Conservation (phyloP, 1,284 basidiomycete genomes). For the Tilletia setariae region DNA sequence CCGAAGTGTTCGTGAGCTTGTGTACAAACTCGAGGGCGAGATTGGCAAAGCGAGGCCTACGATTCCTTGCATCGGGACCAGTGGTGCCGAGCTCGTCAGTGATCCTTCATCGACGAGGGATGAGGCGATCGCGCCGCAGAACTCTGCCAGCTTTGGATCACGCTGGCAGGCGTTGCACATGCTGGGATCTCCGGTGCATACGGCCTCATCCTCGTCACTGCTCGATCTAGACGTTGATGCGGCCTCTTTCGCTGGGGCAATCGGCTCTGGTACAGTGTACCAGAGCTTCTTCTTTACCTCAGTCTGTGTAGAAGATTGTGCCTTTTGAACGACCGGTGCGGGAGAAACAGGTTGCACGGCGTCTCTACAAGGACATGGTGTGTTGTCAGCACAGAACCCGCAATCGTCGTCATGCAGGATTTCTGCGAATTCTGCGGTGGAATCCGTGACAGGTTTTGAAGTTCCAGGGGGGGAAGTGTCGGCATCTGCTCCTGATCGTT, state of each 20-base stretch:
- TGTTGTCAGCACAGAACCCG: constrained; percentile 44
- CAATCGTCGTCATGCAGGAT: constrained; percentile 36
- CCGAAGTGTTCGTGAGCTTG: neutral
- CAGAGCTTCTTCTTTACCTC: constrained; percentile 27
- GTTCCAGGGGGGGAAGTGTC: neutral
- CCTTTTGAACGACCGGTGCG: neutral
- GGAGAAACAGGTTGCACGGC: neutral
- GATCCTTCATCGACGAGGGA: neutral
- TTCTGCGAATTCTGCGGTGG: constrained; percentile 18
- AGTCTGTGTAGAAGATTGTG: constrained; percentile 9
- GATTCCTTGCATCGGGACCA: neutral
- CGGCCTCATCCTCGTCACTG: constrained; percentile 20
- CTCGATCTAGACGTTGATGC: neutral
- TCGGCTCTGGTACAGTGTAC: constrained; percentile 24
- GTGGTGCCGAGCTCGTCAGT: neutral
- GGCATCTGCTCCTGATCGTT: no score
- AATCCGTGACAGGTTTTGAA: constrained; percentile 17
- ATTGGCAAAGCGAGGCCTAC: neutral
- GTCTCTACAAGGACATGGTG: constrained; percentile 40
- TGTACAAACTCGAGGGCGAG: constrained; percentile 1
- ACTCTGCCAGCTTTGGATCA: constrained; percentile 37
- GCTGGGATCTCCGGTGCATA: constrained; percentile 38
- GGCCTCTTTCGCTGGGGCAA: neutral
- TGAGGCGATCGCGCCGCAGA: constrained; percentile 34
- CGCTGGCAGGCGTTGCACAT: constrained; percentile 35